A percentile compares a stretch with the other conserved stretches of the same genome.
Evolutionary conservation across 2,329 filamentous ascomycete species (phyloP).

Genomic region (Penicillium sp.): DNA sequence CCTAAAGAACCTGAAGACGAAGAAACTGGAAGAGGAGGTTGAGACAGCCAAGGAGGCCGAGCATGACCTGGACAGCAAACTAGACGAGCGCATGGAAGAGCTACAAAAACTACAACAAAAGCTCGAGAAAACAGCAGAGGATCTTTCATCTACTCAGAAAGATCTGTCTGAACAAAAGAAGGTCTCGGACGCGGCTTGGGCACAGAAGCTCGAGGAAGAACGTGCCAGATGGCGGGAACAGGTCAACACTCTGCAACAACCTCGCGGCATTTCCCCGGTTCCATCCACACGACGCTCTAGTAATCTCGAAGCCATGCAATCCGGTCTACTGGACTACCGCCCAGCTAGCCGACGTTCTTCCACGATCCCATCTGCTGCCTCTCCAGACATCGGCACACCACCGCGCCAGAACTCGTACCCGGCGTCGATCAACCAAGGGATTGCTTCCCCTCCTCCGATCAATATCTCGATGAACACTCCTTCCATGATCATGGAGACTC

Average conservation of each 20-base stretch:
- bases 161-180: constrained; percentile 65
- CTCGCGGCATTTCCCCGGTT: constrained; percentile 46
- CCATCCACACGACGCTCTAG: constrained; percentile 45
- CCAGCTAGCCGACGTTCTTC: constrained; percentile 47
- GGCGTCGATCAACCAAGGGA: constrained; percentile 30
- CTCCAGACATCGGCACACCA: constrained; percentile 44
- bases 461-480: constrained; percentile 17
- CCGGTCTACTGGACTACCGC: constrained; percentile 41
- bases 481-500: constrained; percentile 33
- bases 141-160: constrained; percentile 62
- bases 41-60: constrained; percentile 62
- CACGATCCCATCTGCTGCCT: constrained; percentile 38
- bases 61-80: constrained; percentile 53
- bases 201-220: constrained; percentile 68
- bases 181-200: constrained; percentile 59
- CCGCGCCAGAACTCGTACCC: constrained; percentile 53
- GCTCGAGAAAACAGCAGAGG: constrained; percentile 59
- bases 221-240: constrained; percentile 62
- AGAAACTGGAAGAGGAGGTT: constrained; percentile 79
- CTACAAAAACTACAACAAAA: constrained; percentile 51
- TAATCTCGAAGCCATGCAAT: constrained; percentile 42
- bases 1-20: constrained; percentile 64
- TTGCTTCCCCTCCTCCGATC: constrained; percentile 34
- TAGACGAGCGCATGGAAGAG: constrained; percentile 69
- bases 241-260: constrained; percentile 40